Evolutionary conservation across 129 eudicot genomes (phyloP).

Genomic region (Smallanthus sonchifolius): DNA sequence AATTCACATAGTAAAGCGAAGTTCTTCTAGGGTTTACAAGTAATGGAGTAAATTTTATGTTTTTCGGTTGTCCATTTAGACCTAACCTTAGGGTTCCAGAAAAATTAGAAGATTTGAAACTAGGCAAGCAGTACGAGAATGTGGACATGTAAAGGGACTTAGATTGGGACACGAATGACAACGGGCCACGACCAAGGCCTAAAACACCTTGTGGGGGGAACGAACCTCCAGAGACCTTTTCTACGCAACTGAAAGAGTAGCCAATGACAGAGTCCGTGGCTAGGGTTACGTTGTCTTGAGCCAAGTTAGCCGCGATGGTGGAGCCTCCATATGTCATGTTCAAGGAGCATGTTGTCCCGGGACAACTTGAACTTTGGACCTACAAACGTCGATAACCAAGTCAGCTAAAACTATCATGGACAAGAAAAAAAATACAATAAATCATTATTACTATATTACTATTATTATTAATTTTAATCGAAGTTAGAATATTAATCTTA

Average conservation of each 20-base stretch:
- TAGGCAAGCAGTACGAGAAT: conserved; percentile 92
- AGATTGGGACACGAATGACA: conserved; percentile 69
- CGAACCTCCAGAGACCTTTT: conserved; percentile 49
- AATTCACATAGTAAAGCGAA: conserved; percentile 79
- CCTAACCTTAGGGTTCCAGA: conserved; percentile 82
- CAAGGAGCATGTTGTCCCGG: conserved; percentile 59
- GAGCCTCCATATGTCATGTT: conserved; percentile 85
- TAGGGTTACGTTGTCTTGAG: conserved; percentile 72
- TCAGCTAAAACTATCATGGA: background rate
- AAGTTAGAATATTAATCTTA: too few relatives aligned
- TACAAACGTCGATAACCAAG: conserved; percentile 4
- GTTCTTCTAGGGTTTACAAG: conserved; percentile 83
- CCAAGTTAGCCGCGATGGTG: conserved; percentile 49
- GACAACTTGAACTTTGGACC: conserved; percentile 63
- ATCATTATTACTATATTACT: too few relatives aligned
- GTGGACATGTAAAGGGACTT: conserved; percentile 63
- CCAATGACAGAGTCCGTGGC: conserved; percentile 56
- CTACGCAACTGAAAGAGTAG: conserved; percentile 75
- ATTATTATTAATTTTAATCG: too few relatives aligned
- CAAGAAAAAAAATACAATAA: background rate
- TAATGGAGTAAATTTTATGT: conserved; percentile 61
- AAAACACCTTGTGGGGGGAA: conserved; percentile 84
- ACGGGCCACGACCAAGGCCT: conserved; percentile 92
- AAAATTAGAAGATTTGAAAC: conserved; percentile 66
- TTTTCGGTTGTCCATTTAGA: conserved; percentile 63